Evolutionary conservation across 345 rosid species (phyloP), one percentile per base, ranked within the genome.

Genomic region (Populus davidiana): DNA sequence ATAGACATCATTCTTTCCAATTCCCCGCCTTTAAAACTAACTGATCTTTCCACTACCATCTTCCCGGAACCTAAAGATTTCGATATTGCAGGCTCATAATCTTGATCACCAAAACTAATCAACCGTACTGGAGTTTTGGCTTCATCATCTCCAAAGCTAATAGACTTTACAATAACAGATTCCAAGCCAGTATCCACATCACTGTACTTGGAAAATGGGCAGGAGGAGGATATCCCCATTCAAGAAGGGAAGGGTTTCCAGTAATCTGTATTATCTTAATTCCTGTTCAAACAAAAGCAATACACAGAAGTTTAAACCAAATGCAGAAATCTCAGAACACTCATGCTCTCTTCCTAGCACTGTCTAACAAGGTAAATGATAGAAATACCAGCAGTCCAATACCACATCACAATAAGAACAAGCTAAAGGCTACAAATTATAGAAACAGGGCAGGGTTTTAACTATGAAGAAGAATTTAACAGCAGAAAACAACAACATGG

Each of bases 141-240:
- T 16, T 84, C 91, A 72, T 89, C 85, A 52, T 85, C 92, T 35
- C 98, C 99, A 47, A 92, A 88, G 87, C 92, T 83, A 49, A 94
- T 81, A 71, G 99, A 92, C 76, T 89, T 93, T 4, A 93, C 98
- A 1, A 76, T 81, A 76, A 96, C 82, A 52, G 91, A 92, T 83
- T 93, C 98, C 29, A 91, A 79, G 67, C 83, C 86, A 66, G 74
- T 83, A 31, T 93, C 97, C 75, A 85, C 83, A 72, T 90, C 95
- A 73, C 82, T 82, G 76, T 83, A 81, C 73, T 83, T 83, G 6
- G 93, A 80, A 78, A 91, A 89, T 27, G 92, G 89, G 75, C 87
- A 88, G 6, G 98, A 87, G 76, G 84, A 83, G 65, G 85, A 67
- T 67, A 91, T 75, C 54, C 98, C 98, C 98, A 93, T 96, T 82